Evolutionary conservation across 179 eudicot genomes (phyloP), one percentile per base, ranked within the genome.

Genomic region (Gypsophila paniculata): DNA sequence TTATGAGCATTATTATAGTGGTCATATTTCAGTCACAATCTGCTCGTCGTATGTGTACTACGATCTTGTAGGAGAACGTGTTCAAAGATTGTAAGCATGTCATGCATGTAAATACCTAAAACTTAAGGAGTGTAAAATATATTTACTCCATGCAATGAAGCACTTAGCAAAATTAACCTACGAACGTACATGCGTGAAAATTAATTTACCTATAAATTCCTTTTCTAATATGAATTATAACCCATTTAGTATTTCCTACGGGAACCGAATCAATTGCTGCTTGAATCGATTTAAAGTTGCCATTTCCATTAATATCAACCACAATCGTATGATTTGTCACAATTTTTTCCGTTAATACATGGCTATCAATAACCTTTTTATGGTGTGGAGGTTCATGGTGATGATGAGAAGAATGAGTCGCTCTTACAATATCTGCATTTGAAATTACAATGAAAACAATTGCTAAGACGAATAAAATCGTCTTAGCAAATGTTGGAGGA

Each of bases 231-330:
- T 89, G 89, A 65, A 93, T 83, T 61, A 81, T 65, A 26, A 91
- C 75, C 98, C 98, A 93, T n/a, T 87, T 72, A 29, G 85, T 52
- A 74, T 93, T 91, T 6, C 88, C 90, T 3, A 81, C 77, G 6
- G 98, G 97, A 63, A 93, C 85, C 0, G 91, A 80, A 80, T 93
- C 85, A 64, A 93, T 74, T 2, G 97, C 97, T 9, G 80, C 89
- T 81, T 93, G 97, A 64, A 93, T 74, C 10, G 87, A 82, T 72
- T 77, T 86, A 67, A 83, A 88, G 8, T 89, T 83, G 5, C 93
- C 96, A 0, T 79, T 51, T 9, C 98, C 98, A 39, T 84, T 70
- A 13, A 78, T 51, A 82, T 89, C 96, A 10, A 93, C 98, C 2
- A 77, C 54, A 36, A 90, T 71, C 1, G 90, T 82, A 22, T 75